These are phyloP conservation scores for Trichothecium sympodiale DNA, from an alignment of 2,329 filamentous ascomycete genomes.

Conservation along the genomic window DNA sequence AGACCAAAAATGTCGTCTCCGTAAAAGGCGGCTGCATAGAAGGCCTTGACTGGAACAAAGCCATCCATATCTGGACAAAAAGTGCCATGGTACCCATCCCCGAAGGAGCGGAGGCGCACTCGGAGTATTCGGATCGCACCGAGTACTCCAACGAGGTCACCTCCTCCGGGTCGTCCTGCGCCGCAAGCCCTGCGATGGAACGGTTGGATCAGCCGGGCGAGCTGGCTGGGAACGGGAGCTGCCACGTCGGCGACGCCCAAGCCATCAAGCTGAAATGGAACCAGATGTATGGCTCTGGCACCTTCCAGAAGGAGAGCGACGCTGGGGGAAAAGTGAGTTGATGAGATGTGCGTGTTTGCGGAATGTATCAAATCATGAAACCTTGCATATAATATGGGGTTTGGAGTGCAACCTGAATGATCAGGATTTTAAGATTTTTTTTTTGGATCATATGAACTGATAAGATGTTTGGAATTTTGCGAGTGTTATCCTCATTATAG, in stretches of 20 bases:
- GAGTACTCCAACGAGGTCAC: slow-evolving; percentile 20
- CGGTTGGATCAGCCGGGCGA: slow-evolving; percentile 33
- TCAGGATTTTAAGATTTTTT: too few species aligned
- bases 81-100: slow-evolving; percentile 59
- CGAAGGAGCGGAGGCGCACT: slow-evolving; percentile 46
- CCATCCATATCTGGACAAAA: slow-evolving; percentile 59
- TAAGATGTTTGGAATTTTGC: too few species aligned
- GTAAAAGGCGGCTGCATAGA: slow-evolving; percentile 59
- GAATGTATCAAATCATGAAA: too few species aligned
- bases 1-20: slow-evolving; percentile 49
- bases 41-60: slow-evolving; percentile 47
- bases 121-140: slow-evolving; percentile 36
- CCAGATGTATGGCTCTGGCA: too few species aligned
- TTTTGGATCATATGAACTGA: too few species aligned
- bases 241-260: slow-evolving; percentile 1
- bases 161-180: too few species aligned
- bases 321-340: slow-evolving; percentile 6
- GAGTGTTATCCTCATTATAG: too few species aligned
- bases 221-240: slow-evolving; percentile 23
- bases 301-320: too few species aligned
- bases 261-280: too few species aligned
- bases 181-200: slow-evolving; percentile 25
- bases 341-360: slow-evolving; percentile 4
- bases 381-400: too few species aligned
- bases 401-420: too few species aligned